Conservation (phyloP, 1,284 basidiomycete genomes). For the Ustilago crameri region DNA sequence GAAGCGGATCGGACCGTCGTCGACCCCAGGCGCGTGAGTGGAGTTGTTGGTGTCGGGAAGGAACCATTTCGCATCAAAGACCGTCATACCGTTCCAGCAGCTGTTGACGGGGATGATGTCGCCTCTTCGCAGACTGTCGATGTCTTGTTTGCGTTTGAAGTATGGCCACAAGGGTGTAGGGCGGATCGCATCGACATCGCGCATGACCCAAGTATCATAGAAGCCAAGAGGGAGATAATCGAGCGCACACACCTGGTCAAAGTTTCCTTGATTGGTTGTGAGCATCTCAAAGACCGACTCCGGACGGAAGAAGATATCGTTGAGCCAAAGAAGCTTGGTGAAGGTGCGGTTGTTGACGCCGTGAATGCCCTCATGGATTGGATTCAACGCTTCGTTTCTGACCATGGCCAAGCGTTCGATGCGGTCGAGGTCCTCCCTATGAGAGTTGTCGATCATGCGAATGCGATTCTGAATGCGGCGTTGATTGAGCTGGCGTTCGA, state of each 20-base stretch:
- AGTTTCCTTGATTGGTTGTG: conserved; percentile 71
- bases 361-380: conserved; percentile 32
- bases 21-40: conserved; percentile 56
- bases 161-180: conserved; percentile 71
- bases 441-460: conserved; percentile 40
- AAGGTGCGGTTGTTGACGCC: conserved; percentile 35
- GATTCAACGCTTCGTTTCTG: conserved; percentile 52
- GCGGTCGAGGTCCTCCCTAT: conserved; percentile 37
- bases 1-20: conserved; percentile 70
- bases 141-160: conserved; percentile 69
- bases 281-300: conserved; percentile 70
- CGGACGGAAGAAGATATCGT: conserved; percentile 51
- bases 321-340: conserved; percentile 53
- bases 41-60: conserved; percentile 3
- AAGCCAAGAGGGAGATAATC: conserved; percentile 71
- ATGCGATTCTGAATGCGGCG: conserved; percentile 29
- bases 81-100: conserved; percentile 76
- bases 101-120: conserved; percentile 70
- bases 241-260: conserved; percentile 74
- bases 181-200: conserved; percentile 62
- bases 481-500: conserved; percentile 66
- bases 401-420: conserved; percentile 51
- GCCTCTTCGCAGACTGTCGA: conserved; percentile 67
- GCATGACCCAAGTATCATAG: conserved; percentile 70
- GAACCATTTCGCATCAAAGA: conserved; percentile 71